Percentiles rank a stretch among this genome's conserved stretches.
These are phyloP conservation scores for Mucor plumbeus DNA, from an alignment of 371 early-diverging fungal genomes.

Conservation along the genomic window DNA sequence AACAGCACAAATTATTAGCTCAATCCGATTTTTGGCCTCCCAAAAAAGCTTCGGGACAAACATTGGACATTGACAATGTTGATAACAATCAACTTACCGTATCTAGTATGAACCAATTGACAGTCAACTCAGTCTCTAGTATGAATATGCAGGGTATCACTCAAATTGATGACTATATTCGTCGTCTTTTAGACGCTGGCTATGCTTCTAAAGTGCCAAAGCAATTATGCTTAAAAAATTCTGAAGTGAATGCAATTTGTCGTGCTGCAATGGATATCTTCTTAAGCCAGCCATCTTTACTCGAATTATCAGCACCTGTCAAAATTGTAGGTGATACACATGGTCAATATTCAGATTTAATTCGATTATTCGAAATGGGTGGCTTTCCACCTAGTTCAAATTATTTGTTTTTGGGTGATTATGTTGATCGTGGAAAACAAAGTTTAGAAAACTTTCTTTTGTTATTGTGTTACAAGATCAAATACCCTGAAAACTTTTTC, in stretches of 20 bases:
- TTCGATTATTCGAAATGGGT: slow-evolving; percentile 91
- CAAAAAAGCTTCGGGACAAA: slow-evolving; percentile 19
- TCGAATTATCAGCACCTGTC: slow-evolving; percentile 96
- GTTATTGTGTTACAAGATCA: slow-evolving; percentile 95
- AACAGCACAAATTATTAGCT: slow-evolving; percentile 42
- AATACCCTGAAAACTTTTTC: slow-evolving; percentile 95
- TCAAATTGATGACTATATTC: slow-evolving; percentile 86
- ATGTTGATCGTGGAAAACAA: slow-evolving; percentile 96
- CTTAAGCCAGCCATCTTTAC: slow-evolving; percentile 91
- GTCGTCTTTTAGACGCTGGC: slow-evolving; percentile 80
- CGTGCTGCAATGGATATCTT: slow-evolving; percentile 89
- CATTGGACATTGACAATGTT: slow-evolving; percentile 11
- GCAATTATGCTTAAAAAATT: slow-evolving; percentile 74
- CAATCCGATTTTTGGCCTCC: slow-evolving; percentile 51
- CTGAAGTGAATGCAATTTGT: slow-evolving; percentile 91
- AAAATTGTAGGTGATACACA: slow-evolving; percentile 97
- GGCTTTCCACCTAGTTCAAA: slow-evolving; percentile 89
- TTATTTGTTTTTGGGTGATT: slow-evolving; percentile 96
- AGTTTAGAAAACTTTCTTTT: slow-evolving; percentile 93
- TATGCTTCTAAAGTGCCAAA: slow-evolving; percentile 78
- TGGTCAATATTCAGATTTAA: slow-evolving; percentile 92
- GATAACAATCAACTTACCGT: slow-evolving; percentile 51
- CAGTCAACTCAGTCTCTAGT: slow-evolving; percentile 49
- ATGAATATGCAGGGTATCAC: slow-evolving; percentile 38
- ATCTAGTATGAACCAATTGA: slow-evolving; percentile 52